phyloP scores from a whole-genome alignment of 257 asterid species.

The Sherardia arvensis region DNA sequence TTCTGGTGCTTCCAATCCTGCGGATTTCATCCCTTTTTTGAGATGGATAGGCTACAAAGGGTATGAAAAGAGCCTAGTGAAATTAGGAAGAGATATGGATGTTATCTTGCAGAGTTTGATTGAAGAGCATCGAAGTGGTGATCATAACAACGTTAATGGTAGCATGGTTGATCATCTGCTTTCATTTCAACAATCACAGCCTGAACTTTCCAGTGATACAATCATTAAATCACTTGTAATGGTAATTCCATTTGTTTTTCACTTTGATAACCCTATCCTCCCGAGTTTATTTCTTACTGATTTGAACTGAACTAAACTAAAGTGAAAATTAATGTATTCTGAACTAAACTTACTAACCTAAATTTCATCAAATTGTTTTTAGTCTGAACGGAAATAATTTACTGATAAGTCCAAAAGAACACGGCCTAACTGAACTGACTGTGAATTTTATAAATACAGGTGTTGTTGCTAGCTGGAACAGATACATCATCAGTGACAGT shows the following conservation, averaged over 20 bases:
- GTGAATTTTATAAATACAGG: neutral
- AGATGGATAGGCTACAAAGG: slow-evolving; percentile 8
- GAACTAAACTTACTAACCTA: no score
- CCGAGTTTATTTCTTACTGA: no score
- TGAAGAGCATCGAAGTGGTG: neutral
- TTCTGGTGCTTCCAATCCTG: neutral
- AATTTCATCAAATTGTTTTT: no score
- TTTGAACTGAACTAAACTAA: no score
- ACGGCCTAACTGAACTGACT: no score
- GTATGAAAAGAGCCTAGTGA: neutral
- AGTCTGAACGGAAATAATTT: no score
- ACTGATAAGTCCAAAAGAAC: no score
- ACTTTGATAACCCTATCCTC: no score
- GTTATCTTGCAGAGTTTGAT: neutral
- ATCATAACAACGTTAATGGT: neutral
- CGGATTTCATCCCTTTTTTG: neutral
- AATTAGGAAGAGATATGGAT: neutral
- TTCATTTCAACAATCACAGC: neutral
- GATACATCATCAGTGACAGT: neutral
- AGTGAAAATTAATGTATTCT: no score
- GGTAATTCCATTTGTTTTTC: neutral
- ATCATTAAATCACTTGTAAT: neutral
- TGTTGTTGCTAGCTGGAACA: neutral
- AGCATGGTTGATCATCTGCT: slow-evolving; percentile 10
- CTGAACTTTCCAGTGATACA: neutral